Evolutionary conservation across 768 basidiomycete genomes (phyloP).

Genomic region (Mycena galopus): DNA sequence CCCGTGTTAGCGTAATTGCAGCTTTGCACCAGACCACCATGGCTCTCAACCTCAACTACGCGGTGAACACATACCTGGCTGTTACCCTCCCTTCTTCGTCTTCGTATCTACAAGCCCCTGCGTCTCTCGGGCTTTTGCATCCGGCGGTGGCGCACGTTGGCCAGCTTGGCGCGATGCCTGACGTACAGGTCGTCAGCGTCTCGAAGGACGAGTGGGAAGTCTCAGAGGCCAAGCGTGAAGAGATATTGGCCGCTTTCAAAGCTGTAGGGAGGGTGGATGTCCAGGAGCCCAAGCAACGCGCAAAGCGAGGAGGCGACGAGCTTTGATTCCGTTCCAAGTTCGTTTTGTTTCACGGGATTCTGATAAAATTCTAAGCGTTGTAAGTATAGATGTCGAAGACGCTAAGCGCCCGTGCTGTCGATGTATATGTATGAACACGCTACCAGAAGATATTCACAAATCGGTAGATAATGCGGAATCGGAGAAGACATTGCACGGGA

Average conservation of each 20-base stretch:
- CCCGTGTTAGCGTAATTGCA: background rate
- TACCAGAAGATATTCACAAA: too few relatives aligned
- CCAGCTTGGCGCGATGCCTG: conserved; percentile 55
- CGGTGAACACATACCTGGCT: conserved; percentile 57
- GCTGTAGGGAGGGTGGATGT: conserved; percentile 52
- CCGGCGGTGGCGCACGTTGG: conserved; percentile 54
- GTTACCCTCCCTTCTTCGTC: conserved; percentile 56
- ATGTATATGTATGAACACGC: too few relatives aligned
- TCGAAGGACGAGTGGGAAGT: conserved; percentile 54
- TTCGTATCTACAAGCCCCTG: conserved; percentile 46
- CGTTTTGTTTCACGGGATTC: background rate
- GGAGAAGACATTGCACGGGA: too few relatives aligned
- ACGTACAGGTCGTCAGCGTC: conserved; percentile 61
- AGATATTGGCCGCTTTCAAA: conserved; percentile 48
- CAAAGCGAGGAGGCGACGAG: conserved; percentile 53
- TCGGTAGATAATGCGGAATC: too few relatives aligned
- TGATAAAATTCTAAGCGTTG: too few relatives aligned
- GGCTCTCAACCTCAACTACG: conserved; percentile 51
- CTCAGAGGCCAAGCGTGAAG: conserved; percentile 40
- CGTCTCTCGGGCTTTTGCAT: conserved; percentile 47
- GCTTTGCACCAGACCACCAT: conserved; percentile 20
- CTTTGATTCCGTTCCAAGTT: conserved; percentile 42
- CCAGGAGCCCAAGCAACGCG: conserved; percentile 50
- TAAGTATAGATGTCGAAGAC: too few relatives aligned
- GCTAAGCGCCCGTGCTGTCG: too few relatives aligned